These are phyloP conservation scores for Spinellus fusiger DNA, from an alignment of 192 early-diverging fungal species.

Conservation along the genomic window DNA sequence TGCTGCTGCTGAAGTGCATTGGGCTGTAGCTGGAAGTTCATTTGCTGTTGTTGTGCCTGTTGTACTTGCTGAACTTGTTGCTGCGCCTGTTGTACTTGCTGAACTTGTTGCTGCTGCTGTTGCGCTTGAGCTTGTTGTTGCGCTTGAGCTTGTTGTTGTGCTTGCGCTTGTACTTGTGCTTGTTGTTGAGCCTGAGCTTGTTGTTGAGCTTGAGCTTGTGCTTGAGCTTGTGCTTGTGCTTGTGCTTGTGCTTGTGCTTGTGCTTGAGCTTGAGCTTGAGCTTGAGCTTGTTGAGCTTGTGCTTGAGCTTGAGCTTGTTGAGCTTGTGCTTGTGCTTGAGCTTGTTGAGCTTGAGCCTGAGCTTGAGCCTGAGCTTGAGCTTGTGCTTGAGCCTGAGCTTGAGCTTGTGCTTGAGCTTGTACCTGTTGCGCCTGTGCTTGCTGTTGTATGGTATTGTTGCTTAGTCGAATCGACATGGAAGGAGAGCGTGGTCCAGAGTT, in stretches of 20 bases:
- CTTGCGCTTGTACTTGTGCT: conserved; percentile 12
- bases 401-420: conserved; percentile 1
- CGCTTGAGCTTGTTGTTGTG: conserved; percentile 4
- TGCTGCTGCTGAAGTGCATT: conserved; percentile 10
- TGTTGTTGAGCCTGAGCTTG: not conserved
- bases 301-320: conserved; percentile 18
- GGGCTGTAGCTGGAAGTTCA: not conserved
- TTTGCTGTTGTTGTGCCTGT: not conserved
- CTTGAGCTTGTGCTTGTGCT: not conserved
- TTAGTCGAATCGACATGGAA: conserved; percentile 6
- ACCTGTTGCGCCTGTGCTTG: conserved; percentile 9
- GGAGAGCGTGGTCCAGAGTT: conserved; percentile 16
- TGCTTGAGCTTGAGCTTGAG: conserved; percentile 18
- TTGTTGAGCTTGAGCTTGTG: not conserved
- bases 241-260: not conserved
- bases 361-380: not conserved
- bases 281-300: conserved; percentile 3
- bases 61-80: conserved; percentile 3
- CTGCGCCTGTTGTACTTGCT: not conserved
- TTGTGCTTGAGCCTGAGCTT: conserved; percentile 3
- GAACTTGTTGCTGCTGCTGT: not conserved
- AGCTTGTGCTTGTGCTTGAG: conserved; percentile 17
- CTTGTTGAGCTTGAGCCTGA: conserved; percentile 1
- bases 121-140: not conserved
- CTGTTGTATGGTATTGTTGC: conserved; percentile 19